These are phyloP conservation scores for Cordyceps fumosorosea DNA, from an alignment of 2,329 filamentous ascomycete species.

Conservation along the genomic window DNA sequence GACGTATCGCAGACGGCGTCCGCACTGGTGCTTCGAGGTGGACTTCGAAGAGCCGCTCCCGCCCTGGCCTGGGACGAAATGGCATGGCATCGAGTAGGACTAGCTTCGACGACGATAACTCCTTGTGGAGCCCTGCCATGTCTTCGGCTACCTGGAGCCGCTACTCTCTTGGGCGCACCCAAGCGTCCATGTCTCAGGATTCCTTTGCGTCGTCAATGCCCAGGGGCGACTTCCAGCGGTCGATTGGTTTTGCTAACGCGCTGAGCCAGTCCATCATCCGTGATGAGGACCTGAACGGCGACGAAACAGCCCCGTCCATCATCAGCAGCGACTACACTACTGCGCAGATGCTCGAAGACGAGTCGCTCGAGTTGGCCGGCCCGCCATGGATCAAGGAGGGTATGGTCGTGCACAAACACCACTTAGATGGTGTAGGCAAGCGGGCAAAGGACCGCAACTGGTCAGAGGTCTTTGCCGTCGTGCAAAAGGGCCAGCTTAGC, in stretches of 20 bases:
- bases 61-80: slow-evolving; percentile 65
- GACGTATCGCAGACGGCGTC: slow-evolving; percentile 57
- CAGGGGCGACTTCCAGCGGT: slow-evolving; percentile 82
- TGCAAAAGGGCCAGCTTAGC: slow-evolving; percentile 90
- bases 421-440: slow-evolving; percentile 84
- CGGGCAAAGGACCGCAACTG: slow-evolving; percentile 91
- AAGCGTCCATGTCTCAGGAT: slow-evolving; percentile 87
- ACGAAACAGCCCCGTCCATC: slow-evolving; percentile 39
- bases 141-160: slow-evolving; percentile 96
- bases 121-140: slow-evolving; percentile 76
- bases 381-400: slow-evolving; percentile 99
- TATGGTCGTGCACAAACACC: slow-evolving; percentile 91
- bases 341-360: slow-evolving; percentile 76
- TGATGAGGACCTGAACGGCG: slow-evolving; percentile 62
- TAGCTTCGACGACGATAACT: slow-evolving; percentile 85
- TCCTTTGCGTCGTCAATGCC: slow-evolving; percentile 74
- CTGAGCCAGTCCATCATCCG: slow-evolving; percentile 94
- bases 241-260: slow-evolving; percentile 94
- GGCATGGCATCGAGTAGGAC: slow-evolving; percentile 87
- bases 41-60: slow-evolving; percentile 78
- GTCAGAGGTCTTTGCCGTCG: slow-evolving; percentile 91
- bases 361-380: slow-evolving; percentile 82
- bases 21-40: slow-evolving; percentile 59
- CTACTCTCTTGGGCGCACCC: slow-evolving; percentile 83
- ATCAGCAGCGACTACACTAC: slow-evolving; percentile 54